A percentile compares a stretch with the other conserved stretches of the same genome.
Conservation (phyloP, 257 asterid genomes). For the Solanum bulbocastanum region DNA sequence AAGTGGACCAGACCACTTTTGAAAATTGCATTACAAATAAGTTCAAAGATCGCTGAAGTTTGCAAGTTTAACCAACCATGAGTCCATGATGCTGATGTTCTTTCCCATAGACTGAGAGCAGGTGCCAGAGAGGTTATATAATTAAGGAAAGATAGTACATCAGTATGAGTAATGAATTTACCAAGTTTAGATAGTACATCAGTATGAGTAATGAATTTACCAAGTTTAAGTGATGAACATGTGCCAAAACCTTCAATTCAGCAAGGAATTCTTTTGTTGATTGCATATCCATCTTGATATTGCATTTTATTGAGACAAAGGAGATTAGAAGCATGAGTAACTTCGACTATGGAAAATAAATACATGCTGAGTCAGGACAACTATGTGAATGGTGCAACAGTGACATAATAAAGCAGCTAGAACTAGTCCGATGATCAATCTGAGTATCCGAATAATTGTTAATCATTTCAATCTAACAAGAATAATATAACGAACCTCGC, state of each 20-base stretch:
- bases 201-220: conserved; percentile 15
- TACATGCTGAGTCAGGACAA: background rate
- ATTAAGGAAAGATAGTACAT: background rate
- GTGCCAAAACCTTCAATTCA: conserved; percentile 68
- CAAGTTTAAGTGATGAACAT: conserved; percentile 85
- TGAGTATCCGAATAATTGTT: background rate
- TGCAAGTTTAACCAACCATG: background rate
- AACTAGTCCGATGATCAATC: background rate
- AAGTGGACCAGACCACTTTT: background rate
- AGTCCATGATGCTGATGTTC: no score
- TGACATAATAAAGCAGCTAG: background rate
- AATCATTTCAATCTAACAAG: background rate
- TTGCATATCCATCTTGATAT: conserved; percentile 86
- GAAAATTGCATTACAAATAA: background rate
- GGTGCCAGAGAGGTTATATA: background rate
- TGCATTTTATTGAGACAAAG: conserved; percentile 12
- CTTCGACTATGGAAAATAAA: background rate
- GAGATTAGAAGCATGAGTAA: background rate
- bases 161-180: conserved; percentile 3
- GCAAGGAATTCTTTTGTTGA: conserved; percentile 77
- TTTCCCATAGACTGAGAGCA: no score
- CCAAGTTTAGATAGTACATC: conserved; percentile 44
- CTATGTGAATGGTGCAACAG: background rate
- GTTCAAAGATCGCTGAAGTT: background rate
- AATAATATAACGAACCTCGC: conserved; percentile 47